phyloP scores from a whole-genome alignment of 192 early-diverging fungal species.

The Geranomyces variabilis region DNA sequence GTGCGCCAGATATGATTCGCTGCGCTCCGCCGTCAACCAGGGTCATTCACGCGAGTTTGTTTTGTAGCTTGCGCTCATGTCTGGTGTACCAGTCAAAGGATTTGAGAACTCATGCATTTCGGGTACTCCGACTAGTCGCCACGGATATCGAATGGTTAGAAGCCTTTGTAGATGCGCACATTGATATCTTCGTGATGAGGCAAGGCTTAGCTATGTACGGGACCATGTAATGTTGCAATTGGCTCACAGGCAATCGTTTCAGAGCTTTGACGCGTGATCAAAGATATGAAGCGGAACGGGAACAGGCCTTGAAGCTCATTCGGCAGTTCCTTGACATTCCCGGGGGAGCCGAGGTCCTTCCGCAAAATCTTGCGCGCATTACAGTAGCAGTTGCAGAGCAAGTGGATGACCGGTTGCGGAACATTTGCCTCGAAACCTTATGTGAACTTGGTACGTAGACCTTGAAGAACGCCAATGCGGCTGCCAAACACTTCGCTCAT shows the following conservation, averaged over 20 bases:
- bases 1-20: too few relatives aligned
- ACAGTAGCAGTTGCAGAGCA: constrained; percentile 80
- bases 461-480: not conserved
- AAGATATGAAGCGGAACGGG: constrained; percentile 71
- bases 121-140: constrained; percentile 65
- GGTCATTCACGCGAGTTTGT: too few relatives aligned
- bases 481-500: not conserved
- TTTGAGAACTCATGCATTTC: constrained; percentile 63
- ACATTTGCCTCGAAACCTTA: constrained; percentile 74
- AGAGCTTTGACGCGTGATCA: constrained; percentile 60
- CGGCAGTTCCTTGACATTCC: constrained; percentile 68
- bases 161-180: constrained; percentile 51
- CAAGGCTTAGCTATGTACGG: constrained; percentile 24
- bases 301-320: constrained; percentile 77
- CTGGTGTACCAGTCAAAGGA: constrained; percentile 54
- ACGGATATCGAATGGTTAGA: constrained; percentile 44
- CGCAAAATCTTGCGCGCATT: constrained; percentile 68
- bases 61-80: constrained; percentile 47
- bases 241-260: not conserved
- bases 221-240: not conserved
- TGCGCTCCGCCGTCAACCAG: too few relatives aligned
- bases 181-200: constrained; percentile 79
- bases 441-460: constrained; percentile 70
- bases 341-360: constrained; percentile 62
- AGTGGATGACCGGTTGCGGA: constrained; percentile 72